Percentiles rank a stretch among this genome's conserved stretches.
phyloP scores from a whole-genome alignment of 2,329 filamentous ascomycete species.

The Penicillium janthinellum region DNA sequence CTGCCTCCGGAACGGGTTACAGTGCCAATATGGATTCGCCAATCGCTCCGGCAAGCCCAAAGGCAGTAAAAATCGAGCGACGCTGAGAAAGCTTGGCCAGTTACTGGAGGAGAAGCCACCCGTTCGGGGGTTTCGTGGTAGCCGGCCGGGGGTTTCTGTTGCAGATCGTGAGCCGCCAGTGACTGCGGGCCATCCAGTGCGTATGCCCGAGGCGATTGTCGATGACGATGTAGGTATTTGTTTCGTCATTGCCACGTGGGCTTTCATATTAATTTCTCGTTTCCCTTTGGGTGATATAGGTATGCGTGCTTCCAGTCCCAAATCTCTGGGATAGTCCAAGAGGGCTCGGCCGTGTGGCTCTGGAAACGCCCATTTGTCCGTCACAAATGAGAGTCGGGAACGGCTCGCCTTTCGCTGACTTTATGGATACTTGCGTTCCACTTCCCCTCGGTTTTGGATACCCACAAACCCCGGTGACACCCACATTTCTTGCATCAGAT shows the following conservation, averaged over 20 bases:
- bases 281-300: slow-evolving; percentile 7
- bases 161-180: slow-evolving; percentile 16
- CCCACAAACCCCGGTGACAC: slow-evolving; percentile 34
- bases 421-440: slow-evolving; percentile 19
- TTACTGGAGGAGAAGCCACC: slow-evolving; percentile 35
- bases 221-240: slow-evolving; percentile 23
- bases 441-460: slow-evolving; percentile 24
- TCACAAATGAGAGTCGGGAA: slow-evolving; percentile 17
- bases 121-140: slow-evolving; percentile 21
- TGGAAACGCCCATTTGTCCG: slow-evolving; percentile 23
- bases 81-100: slow-evolving; percentile 39
- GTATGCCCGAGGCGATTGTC: slow-evolving; percentile 16
- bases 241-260: background rate
- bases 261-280: background rate
- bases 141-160: slow-evolving; percentile 16
- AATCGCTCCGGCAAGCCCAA: slow-evolving; percentile 45
- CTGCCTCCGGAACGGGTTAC: slow-evolving; percentile 41
- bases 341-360: slow-evolving; percentile 21
- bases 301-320: slow-evolving; percentile 22
- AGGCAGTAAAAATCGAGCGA: slow-evolving; percentile 43
- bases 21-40: slow-evolving; percentile 42
- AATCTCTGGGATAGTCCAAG: slow-evolving; percentile 32
- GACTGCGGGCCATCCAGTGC: slow-evolving; percentile 5
- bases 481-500: slow-evolving; percentile 34
- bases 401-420: slow-evolving; percentile 21